Conservation (phyloP, 1,139 yeast species). For the Sugiyamaella paludigena region DNA sequence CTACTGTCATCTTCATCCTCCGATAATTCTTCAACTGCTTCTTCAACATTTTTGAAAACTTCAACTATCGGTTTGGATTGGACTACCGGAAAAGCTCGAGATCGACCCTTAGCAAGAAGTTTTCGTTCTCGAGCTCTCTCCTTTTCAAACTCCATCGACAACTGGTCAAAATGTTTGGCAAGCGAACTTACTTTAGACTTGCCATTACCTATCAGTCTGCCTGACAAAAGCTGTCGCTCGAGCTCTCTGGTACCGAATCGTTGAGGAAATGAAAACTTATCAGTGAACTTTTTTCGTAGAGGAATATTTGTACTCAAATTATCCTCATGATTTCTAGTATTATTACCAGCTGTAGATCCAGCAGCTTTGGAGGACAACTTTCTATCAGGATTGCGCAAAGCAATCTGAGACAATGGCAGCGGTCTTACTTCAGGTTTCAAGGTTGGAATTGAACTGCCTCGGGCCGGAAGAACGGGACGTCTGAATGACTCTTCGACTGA, state of each 20-base stretch:
- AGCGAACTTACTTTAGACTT: conserved; percentile 38
- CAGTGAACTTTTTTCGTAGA: conserved; percentile 23
- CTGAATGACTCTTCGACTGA: conserved; percentile 5
- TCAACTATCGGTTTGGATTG: conserved; percentile 87
- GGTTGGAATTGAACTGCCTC: conserved; percentile 19
- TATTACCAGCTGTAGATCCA: neutral
- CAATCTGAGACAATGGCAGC: too few relatives aligned
- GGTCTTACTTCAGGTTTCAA: neutral
- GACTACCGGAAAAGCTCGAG: conserved; percentile 72
- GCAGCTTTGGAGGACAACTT: neutral
- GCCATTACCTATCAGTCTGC: conserved; percentile 6
- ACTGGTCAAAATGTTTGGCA: conserved; percentile 66
- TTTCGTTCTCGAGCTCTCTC: conserved; percentile 80
- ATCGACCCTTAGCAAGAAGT: conserved; percentile 58
- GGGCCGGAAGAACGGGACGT: conserved; percentile 8
- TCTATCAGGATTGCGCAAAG: too few relatives aligned
- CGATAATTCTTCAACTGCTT: conserved; percentile 87
- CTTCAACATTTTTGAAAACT: conserved; percentile 83
- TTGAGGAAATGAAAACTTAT: conserved; percentile 23
- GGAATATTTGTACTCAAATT: neutral
- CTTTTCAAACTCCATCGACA: conserved; percentile 80
- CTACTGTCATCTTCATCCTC: conserved; percentile 31
- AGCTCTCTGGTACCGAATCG: conserved; percentile 34
- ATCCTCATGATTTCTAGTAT: neutral
- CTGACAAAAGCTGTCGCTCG: conserved; percentile 31